These are phyloP conservation scores for Panellus pusillus DNA, from an alignment of 768 basidiomycete species.

Conservation along the genomic window DNA sequence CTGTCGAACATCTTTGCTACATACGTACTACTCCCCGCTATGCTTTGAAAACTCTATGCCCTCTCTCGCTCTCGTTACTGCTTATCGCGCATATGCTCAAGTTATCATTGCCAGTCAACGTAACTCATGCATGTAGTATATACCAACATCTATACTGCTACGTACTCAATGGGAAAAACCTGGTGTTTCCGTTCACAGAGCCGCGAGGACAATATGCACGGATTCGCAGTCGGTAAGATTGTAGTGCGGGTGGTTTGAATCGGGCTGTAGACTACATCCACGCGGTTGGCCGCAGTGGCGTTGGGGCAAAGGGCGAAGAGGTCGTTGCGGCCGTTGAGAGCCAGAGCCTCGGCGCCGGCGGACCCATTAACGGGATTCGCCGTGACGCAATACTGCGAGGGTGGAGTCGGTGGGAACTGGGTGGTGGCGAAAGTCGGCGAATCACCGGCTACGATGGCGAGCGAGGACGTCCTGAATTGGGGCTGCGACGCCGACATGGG, in stretches of 20 bases:
- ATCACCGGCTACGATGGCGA: slow-evolving; percentile 13
- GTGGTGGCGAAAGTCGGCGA: slow-evolving; percentile 18
- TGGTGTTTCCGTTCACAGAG: no score
- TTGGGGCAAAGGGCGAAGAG: slow-evolving; percentile 29
- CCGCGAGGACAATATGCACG: background rate
- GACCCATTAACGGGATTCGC: slow-evolving; percentile 9
- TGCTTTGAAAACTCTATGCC: slow-evolving; percentile 18
- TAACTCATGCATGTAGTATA: slow-evolving; percentile 6
- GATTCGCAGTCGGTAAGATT: slow-evolving; percentile 6
- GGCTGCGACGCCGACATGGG: slow-evolving; percentile 11
- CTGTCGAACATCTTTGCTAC: slow-evolving; percentile 17
- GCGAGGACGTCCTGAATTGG: slow-evolving; percentile 14
- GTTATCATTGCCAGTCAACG: slow-evolving; percentile 16
- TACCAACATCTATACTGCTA: no score
- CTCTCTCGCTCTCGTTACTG: slow-evolving; percentile 2
- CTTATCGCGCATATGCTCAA: background rate
- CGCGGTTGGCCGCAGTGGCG: slow-evolving; percentile 22
- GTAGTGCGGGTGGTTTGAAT: slow-evolving; percentile 28
- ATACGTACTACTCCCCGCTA: slow-evolving; percentile 15
- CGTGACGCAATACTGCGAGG: slow-evolving; percentile 13
- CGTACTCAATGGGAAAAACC: no score
- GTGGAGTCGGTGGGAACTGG: slow-evolving; percentile 16
- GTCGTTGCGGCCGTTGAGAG: slow-evolving; percentile 9
- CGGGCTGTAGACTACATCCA: slow-evolving; percentile 30
- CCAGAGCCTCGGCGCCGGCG: slow-evolving; percentile 14